These are phyloP conservation scores for Rhynchosporium agropyri DNA, from an alignment of 2,329 filamentous ascomycete genomes.

Conservation along the genomic window DNA sequence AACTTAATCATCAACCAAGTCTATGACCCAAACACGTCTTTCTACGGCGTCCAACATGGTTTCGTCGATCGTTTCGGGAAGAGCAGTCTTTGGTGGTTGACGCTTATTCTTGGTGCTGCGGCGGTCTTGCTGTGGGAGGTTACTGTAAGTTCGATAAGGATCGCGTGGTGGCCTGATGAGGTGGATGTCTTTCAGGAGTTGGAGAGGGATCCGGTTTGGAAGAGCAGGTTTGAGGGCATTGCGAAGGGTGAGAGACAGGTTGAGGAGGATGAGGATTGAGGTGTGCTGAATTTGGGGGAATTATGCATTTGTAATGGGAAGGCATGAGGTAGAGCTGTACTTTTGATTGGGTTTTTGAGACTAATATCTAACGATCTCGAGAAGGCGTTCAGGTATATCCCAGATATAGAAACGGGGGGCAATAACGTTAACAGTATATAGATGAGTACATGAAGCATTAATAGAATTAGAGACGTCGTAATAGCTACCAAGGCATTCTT, in stretches of 20 bases:
- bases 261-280: not conserved
- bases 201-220: conserved; percentile 50
- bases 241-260: conserved; percentile 16
- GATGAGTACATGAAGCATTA: too few species aligned
- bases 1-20: conserved; percentile 69
- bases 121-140: conserved; percentile 71
- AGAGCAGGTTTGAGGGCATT: conserved; percentile 16
- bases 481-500: too few species aligned
- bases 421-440: too few species aligned
- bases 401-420: too few species aligned
- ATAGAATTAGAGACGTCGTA: too few species aligned
- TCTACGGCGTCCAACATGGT: conserved; percentile 69
- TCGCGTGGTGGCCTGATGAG: conserved; percentile 73
- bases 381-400: too few species aligned
- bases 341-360: too few species aligned
- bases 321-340: too few species aligned
- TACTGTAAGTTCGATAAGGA: conserved; percentile 62
- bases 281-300: not conserved
- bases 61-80: conserved; percentile 72
- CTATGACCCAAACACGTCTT: conserved; percentile 52
- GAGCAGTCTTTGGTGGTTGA: conserved; percentile 74
- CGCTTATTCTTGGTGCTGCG: conserved; percentile 63
- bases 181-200: conserved; percentile 81
- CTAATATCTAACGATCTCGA: too few species aligned
- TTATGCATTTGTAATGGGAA: too few species aligned